Percentiles rank a stretch among this genome's conserved stretches.
phyloP scores from a whole-genome alignment of 2,329 filamentous ascomycete genomes.

The Xylaria sp. region DNA sequence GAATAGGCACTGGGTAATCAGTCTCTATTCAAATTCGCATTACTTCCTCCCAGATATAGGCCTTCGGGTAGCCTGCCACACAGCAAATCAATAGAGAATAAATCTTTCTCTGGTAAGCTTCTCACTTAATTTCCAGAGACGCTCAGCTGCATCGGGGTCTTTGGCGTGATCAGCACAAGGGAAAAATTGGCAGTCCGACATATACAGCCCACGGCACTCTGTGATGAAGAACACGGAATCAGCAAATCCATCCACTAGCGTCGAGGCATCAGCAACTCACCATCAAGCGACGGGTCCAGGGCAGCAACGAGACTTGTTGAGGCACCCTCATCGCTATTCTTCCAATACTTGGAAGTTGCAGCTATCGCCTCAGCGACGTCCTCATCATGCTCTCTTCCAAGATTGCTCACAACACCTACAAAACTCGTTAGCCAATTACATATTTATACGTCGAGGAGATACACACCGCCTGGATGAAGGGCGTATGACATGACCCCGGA shows the following conservation, averaged over 20 bases:
- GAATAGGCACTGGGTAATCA: not conserved
- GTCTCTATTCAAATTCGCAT: not conserved
- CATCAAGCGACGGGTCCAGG: constrained; percentile 49
- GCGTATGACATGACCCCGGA: constrained; percentile 52
- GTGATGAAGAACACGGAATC: constrained; percentile 5
- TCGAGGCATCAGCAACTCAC: constrained; percentile 35
- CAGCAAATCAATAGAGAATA: constrained; percentile 17
- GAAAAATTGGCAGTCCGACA: constrained; percentile 53
- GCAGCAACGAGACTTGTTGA: constrained; percentile 52
- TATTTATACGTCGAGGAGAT: not conserved
- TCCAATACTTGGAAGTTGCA: constrained; percentile 48
- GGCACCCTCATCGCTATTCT: constrained; percentile 48
- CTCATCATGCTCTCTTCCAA: constrained; percentile 51
- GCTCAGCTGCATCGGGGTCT: constrained; percentile 49
- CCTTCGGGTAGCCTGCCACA: not conserved
- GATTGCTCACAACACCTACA: constrained; percentile 50
- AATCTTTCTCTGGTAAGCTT: constrained; percentile 53
- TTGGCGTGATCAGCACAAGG: constrained; percentile 44
- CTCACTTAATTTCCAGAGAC: constrained; percentile 56
- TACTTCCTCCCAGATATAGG: not conserved
- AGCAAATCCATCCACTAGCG: not conserved
- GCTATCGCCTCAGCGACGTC: constrained; percentile 47
- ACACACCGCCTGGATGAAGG: constrained; percentile 56
- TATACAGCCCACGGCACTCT: constrained; percentile 50
- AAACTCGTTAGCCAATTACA: constrained; percentile 4